Conservation (phyloP, 768 basidiomycete species). For the Kwoniella europaea region DNA sequence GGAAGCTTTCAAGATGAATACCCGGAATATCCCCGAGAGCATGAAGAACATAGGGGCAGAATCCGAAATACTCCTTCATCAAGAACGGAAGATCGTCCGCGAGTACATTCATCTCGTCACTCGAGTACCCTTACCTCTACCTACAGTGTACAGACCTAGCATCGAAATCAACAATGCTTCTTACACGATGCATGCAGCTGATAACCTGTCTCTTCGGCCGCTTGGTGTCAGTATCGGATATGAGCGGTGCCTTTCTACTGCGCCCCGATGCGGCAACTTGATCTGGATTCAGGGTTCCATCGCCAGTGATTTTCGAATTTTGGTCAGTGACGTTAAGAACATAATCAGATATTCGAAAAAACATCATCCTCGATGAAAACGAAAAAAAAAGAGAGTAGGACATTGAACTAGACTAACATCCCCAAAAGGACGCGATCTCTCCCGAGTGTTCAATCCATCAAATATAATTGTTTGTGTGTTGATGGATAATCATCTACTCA, state of each 20-base stretch:
- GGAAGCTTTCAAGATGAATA: too few species aligned
- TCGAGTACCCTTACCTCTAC: too few species aligned
- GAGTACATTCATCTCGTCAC: too few species aligned
- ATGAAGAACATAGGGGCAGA: too few species aligned
- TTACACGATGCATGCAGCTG: too few species aligned
- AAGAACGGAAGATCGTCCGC: too few species aligned
- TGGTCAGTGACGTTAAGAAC: background rate
- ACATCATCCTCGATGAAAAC: background rate
- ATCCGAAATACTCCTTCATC: too few species aligned
- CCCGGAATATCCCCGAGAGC: too few species aligned
- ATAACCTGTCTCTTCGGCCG: constrained; percentile 5
- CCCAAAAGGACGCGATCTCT: constrained; percentile 11
- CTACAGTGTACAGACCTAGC: too few species aligned
- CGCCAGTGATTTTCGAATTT: constrained; percentile 7
- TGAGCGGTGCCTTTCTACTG: constrained; percentile 14
- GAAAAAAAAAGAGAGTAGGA: background rate
- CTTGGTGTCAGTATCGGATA: constrained; percentile 5
- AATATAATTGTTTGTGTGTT: background rate
- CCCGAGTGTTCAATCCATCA: background rate
- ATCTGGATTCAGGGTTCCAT: constrained; percentile 3
- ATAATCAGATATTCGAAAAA: constrained; percentile 14
- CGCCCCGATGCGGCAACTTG: background rate
- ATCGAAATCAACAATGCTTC: too few species aligned
- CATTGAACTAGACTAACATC: background rate
- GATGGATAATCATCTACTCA: background rate